Base-by-base conservation (phyloP, 225 moss, liverwort and hornwort genomes). In the Bryum argenteum region DNA sequence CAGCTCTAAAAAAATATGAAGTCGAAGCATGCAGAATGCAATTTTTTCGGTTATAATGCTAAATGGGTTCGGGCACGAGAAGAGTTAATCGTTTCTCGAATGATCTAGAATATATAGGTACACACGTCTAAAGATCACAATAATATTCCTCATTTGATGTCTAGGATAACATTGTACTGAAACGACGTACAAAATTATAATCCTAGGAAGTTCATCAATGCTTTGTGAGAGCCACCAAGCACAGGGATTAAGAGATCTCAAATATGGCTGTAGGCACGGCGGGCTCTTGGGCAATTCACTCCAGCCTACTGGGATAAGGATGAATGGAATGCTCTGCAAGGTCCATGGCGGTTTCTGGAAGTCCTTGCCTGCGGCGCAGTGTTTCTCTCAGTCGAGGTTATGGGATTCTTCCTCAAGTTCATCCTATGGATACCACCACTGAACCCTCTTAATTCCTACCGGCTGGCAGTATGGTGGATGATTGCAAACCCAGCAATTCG, bases 271-370 rank as follows among this genome's bases (percentile, higher is more conserved):
- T 77, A 94, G 94, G 82, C 92, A 52, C 88, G 86, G 76, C 88
- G 98, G 40, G 84, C 89, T 3, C 75, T 94, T 55, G 79, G 92
- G 65, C 98, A 98, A 79, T 98, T 98, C 61, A 98, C 92, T 70
- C 98, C 98, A 65, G 89, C 98, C 39, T 92, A 84, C 68, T 94
- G 92, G 94, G 91, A 98, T 76, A 98, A 98, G 82, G 98, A 89
- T 79, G 94, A 98, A 79, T 98, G 94, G 98, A 75, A 98, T 72
- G 89, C 91, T 58, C 63, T 98, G 8, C 84, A 84, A 62, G 98
- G 98, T 55, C 98, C 98, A 41, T 82, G 84, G 70, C 82, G 91
- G 65, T 98, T 98, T 75, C 87, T 98, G 19, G 92, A 98, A 91
- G 94, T 92, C 28, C 87, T 98, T 72, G 89, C 86, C 11, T 79